phyloP scores from a whole-genome alignment of 495 filamentous ascomycete genomes.

The Daldinia decipiens region DNA sequence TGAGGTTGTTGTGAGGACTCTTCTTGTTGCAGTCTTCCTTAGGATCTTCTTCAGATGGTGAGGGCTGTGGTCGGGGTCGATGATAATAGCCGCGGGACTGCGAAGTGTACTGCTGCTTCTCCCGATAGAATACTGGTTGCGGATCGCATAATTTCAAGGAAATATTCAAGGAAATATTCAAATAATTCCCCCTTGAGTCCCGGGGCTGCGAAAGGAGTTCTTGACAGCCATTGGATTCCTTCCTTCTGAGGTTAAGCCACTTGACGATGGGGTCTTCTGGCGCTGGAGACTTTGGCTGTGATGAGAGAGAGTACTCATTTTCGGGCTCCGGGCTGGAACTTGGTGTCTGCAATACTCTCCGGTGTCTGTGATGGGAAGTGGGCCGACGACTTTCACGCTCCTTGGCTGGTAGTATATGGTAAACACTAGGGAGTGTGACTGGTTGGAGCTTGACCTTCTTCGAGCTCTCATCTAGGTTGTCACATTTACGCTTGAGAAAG shows the following conservation, averaged over 20 bases:
- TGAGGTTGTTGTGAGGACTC: constrained; percentile 46
- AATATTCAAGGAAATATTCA: constrained; percentile 10
- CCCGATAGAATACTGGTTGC: constrained; percentile 10
- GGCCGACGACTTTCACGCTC: constrained; percentile 6
- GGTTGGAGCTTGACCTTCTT: constrained; percentile 16
- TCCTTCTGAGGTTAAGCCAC: constrained; percentile 38
- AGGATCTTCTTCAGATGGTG: not conserved
- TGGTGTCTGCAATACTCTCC: constrained; percentile 11
- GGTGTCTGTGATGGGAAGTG: not conserved
- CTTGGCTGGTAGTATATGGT: constrained; percentile 6
- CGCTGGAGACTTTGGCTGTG: not conserved
- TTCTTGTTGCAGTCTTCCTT: not conserved
- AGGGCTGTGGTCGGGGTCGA: constrained; percentile 6
- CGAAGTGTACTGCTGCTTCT: constrained; percentile 21
- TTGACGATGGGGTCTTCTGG: constrained; percentile 38
- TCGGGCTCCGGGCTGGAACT: constrained; percentile 28
- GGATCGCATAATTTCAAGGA: not conserved
- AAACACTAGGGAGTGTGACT: constrained; percentile 21
- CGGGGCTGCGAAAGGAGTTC: constrained; percentile 33
- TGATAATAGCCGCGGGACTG: not conserved
- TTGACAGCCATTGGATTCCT: constrained; percentile 18
- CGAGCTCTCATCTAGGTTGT: constrained; percentile 1
- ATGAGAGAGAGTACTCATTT: constrained; percentile 12
- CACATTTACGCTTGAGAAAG: constrained; percentile 16
- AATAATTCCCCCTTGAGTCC: not conserved